Evolutionary conservation across 129 eudicot species (phyloP), one percentile per base, ranked within the genome.

Genomic region (Ambrosia trifida): DNA sequence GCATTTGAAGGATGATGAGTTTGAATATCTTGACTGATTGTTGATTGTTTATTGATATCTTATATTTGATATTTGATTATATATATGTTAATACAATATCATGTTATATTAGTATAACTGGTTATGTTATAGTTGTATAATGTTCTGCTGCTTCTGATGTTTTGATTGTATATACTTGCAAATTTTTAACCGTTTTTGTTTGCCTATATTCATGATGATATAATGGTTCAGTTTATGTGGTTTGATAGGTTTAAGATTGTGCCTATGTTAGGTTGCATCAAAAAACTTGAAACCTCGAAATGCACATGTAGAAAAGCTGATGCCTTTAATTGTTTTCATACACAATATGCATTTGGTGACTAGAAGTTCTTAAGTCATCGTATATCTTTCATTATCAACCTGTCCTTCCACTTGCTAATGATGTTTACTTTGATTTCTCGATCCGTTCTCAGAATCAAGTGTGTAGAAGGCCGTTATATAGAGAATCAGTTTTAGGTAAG

Each of bases 1-100:
- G 17, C 96, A 91, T 70, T 83, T 91, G 5, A 91, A 64, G 74
- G 97, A 91, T 73, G 96, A 88, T 28, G 97, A 91, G 85, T 86
- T 91, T 60, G 97, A 88, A 73, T 85, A 76, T 77, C 62, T 89
- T 72, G 76, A 59, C 40, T 88, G 85, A 85, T 76, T 72, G 36
- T 31, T 77, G 51, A 62, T 51, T 69, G 69, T 69, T 69, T 35
- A 18, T 61, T 76, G 57, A 69, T 13, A 43, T 41, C 5, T 1
- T 73, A 8, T 40, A 63, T 65, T 52, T 32, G 40, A 59, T 56
- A 20, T 24, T 49, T 59, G 70, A 69, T 76, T 66, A 30, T 30
- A 56, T 30, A 56, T 57, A 58, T 56, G n/a, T 45, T 59, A 2
- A 19, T 59, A 68, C 59, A 36, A 43, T 59, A 11, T 66, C 45